Percentiles rank a stretch among this genome's conserved stretches.
Evolutionary conservation across 2,329 filamentous ascomycete genomes (phyloP).

Genomic region (Neophaeococcomyces aloes): DNA sequence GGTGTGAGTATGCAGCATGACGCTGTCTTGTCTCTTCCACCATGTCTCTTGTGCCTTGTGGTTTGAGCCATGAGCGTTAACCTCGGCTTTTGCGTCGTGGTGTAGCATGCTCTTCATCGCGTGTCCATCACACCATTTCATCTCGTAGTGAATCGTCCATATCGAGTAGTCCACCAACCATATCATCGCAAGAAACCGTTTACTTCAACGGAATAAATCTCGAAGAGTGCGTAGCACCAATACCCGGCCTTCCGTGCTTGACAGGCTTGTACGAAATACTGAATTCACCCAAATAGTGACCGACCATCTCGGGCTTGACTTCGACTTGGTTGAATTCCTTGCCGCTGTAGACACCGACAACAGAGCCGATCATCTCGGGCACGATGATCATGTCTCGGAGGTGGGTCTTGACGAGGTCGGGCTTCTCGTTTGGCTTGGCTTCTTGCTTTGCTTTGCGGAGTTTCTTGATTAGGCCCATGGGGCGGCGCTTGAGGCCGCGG

Average conservation of each 20-base stretch:
- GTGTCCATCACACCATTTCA: no score
- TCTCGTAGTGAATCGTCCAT: no score
- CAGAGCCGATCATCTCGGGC: conserved; percentile 98
- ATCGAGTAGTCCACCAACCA: neutral
- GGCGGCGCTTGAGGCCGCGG: conserved; percentile 98
- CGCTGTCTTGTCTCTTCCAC: no score
- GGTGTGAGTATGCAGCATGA: neutral
- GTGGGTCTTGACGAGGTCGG: conserved; percentile 97
- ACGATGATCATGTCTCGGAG: conserved; percentile 99
- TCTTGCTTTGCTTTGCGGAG: conserved; percentile 99
- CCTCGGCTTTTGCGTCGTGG: no score
- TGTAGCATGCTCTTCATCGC: no score
- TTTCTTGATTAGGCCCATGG: conserved; percentile 99
- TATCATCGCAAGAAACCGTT: neutral
- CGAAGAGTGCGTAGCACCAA: conserved; percentile 99
- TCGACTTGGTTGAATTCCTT: conserved; percentile 99
- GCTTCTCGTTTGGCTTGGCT: conserved; percentile 99
- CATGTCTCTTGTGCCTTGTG: no score
- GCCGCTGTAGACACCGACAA: conserved; percentile 98
- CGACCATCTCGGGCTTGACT: conserved; percentile 99
- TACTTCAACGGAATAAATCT: conserved; percentile 99
- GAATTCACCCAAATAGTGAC: conserved; percentile 98
- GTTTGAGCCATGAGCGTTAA: no score
- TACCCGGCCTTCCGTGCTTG: conserved; percentile 99
- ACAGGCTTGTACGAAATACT: conserved; percentile 99